Percentiles rank a stretch among this genome's conserved stretches.
These are phyloP conservation scores for Apiotrichum gamsii DNA, from an alignment of 1,284 basidiomycete genomes.

Conservation along the genomic window DNA sequence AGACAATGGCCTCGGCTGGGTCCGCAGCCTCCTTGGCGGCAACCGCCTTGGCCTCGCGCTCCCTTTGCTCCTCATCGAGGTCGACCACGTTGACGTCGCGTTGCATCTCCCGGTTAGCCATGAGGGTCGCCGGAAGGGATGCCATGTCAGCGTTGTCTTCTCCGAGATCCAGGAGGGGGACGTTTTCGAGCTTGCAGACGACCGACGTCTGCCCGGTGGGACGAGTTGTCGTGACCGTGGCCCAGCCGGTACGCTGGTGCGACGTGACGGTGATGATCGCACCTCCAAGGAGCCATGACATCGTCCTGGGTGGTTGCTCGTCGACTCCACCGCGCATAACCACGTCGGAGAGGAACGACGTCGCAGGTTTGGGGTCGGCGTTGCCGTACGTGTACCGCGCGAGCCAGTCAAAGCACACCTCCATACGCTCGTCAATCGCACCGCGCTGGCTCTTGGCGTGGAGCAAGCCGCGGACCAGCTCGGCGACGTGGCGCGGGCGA, in stretches of 20 bases:
- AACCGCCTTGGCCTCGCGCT: neutral
- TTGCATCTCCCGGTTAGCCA: constrained; percentile 59
- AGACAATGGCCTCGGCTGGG: constrained; percentile 6
- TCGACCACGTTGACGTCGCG: constrained; percentile 7
- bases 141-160: constrained; percentile 69
- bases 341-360: constrained; percentile 67
- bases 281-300: constrained; percentile 83
- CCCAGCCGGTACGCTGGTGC: constrained; percentile 74
- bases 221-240: constrained; percentile 76
- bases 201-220: constrained; percentile 82
- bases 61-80: neutral
- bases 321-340: constrained; percentile 43
- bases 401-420: constrained; percentile 98
- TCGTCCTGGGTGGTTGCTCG: constrained; percentile 41
- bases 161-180: constrained; percentile 72
- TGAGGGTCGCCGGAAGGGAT: constrained; percentile 63
- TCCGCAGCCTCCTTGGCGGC: neutral
- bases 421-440: constrained; percentile 79
- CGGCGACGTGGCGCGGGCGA: constrained; percentile 72
- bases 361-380: constrained; percentile 82
- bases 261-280: constrained; percentile 77
- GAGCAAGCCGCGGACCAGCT: constrained; percentile 80
- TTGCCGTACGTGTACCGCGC: constrained; percentile 91
- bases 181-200: constrained; percentile 85
- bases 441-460: constrained; percentile 75